Base-by-base conservation (phyloP, 495 filamentous ascomycete genomes). In the Glonium stellatum region DNA sequence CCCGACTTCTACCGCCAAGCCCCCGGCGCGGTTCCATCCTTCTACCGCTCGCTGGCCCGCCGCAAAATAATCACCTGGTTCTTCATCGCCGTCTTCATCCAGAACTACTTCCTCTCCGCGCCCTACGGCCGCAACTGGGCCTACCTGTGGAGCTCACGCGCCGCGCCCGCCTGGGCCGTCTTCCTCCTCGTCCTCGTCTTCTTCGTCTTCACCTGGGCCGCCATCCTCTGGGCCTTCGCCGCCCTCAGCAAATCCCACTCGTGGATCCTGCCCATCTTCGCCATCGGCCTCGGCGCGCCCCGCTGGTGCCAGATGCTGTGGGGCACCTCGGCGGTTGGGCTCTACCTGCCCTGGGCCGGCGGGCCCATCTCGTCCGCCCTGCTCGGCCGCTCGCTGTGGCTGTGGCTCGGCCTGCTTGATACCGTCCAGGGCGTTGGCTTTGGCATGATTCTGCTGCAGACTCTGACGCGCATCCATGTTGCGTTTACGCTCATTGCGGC, bases 231-330 rank as follows among this genome's bases (percentile, higher is more conserved):
- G 23, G 58, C 75, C 54, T 83, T 86, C 61, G 68, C 77, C 6
- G 59, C 68, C 58, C 69, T 82, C 1, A 78, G 77, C 12, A 79
- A 77, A 56, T 72, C 74, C 34, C 84, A 87, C 70, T 76, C 75
- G 4, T 87, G 84, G 84, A 77, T 86, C 64, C 66, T 87, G 23
- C 84, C 84, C 46, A 79, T 87, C 63, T 86, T 86, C 65, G 84
- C 84, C 35, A 77, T 86, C 57, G 82, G 82, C 39, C 77, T 87
- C 13, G 79, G 80, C 21, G 79, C 82, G 0, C 84, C 84, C 0
- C 74, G 83, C 47, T 87, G 84, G 84, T 78, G 77, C 27, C 84
- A 87, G 70, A 83, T 83, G 69, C 78, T 85, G 59, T 87, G 84
- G 84, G 77, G 73, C 15, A 79, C 76, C 0, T 81, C 78, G 0